These are phyloP conservation scores for Parietichytrium sp. DNA, from an alignment of 108 stramenopile genomes.

Conservation along the genomic window DNA sequence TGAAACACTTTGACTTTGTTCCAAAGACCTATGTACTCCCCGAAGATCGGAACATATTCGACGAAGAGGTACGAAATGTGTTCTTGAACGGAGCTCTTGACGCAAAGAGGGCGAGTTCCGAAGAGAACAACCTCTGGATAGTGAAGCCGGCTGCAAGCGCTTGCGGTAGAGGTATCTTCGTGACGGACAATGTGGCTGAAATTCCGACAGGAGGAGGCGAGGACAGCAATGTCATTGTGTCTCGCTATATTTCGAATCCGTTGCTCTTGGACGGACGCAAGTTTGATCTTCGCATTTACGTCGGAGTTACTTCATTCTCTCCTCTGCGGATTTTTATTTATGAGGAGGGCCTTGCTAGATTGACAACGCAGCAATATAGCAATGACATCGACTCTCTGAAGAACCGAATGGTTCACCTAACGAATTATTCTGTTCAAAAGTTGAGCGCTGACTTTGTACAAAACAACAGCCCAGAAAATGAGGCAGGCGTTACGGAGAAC, in stretches of 20 bases:
- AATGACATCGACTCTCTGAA: background rate
- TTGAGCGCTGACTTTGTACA: conserved; percentile 49
- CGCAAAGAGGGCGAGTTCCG: background rate
- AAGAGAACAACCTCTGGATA: conserved; percentile 42
- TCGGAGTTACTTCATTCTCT: conserved; percentile 57
- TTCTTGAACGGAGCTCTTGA: background rate
- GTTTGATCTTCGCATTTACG: conserved; percentile 64
- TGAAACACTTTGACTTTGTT: conserved; percentile 42
- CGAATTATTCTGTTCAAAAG: conserved; percentile 69
- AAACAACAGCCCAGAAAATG: background rate
- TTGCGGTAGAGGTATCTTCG: conserved; percentile 57
- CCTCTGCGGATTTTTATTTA: conserved; percentile 50
- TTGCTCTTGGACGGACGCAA: conserved; percentile 56
- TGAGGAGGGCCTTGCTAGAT: conserved; percentile 42
- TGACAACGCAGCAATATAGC: conserved; percentile 33
- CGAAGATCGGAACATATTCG: conserved; percentile 41
- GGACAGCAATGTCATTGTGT: conserved; percentile 51
- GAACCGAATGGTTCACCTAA: conserved; percentile 55
- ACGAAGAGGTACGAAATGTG: background rate
- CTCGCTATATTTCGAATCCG: conserved; percentile 51
- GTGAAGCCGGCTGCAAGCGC: conserved; percentile 59
- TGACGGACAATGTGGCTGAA: conserved; percentile 39
- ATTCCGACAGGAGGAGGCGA: conserved; percentile 22
- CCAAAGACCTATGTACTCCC: conserved; percentile 61
- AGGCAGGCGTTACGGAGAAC: background rate